phyloP scores from a whole-genome alignment of 805 yeast species.

The Saccharomycopsis olivae region DNA sequence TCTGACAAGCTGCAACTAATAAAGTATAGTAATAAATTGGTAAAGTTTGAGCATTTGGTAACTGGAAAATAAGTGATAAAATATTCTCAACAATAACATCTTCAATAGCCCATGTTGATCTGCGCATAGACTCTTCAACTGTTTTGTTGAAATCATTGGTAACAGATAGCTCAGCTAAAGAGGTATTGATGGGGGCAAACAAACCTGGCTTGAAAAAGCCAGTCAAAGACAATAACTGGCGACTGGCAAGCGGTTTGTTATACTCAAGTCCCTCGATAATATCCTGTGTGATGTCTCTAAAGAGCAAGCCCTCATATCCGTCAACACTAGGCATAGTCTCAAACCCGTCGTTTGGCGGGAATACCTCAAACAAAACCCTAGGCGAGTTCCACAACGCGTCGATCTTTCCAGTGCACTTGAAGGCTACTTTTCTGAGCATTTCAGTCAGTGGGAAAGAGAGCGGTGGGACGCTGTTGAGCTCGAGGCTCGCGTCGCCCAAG shows the following conservation, averaged over 20 bases:
- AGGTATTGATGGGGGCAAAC: constrained; percentile 67
- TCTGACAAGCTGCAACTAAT: constrained; percentile 75
- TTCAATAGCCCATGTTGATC: constrained; percentile 82
- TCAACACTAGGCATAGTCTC: constrained; percentile 54
- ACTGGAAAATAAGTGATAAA: constrained; percentile 61
- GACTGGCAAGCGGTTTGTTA: constrained; percentile 78
- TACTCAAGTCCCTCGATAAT: constrained; percentile 72
- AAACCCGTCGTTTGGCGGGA: constrained; percentile 38
- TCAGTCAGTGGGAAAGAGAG: constrained; percentile 29
- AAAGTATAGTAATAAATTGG: constrained; percentile 76
- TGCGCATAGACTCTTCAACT: constrained; percentile 12
- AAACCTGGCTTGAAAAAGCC: constrained; percentile 53
- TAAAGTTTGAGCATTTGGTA: constrained; percentile 58
- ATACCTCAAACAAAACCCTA: constrained; percentile 51
- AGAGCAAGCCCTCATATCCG: constrained; percentile 45
- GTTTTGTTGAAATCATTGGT: constrained; percentile 30
- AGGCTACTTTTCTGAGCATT: constrained; percentile 24
- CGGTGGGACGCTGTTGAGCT: constrained; percentile 18
- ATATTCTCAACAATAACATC: constrained; percentile 81
- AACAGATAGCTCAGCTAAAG: constrained; percentile 56
- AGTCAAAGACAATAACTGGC: constrained; percentile 69
- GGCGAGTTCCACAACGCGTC: constrained; percentile 64
- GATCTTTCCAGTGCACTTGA: constrained; percentile 35
- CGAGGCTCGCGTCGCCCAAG: constrained; percentile 1
- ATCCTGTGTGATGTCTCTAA: constrained; percentile 70